Conservation (phyloP, 2,329 filamentous ascomycete species). For the Corinectria fuckeliana region DNA sequence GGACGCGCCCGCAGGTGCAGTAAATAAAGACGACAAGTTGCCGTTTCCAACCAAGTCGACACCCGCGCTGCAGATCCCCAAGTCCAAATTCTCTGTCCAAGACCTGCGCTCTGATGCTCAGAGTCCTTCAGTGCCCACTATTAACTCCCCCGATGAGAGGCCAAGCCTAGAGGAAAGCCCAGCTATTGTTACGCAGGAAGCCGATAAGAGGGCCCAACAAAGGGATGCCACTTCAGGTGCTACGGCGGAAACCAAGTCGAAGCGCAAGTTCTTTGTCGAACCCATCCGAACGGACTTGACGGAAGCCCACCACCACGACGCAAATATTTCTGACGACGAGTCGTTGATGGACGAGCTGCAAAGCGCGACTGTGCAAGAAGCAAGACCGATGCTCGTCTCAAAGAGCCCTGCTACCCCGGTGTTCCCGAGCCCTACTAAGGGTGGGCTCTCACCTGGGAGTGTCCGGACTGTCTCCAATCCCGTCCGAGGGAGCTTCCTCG, state of each 20-base stretch:
- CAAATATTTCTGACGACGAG: conserved; percentile 73
- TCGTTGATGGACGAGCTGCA: conserved; percentile 85
- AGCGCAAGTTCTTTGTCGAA: conserved; percentile 51
- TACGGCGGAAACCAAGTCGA: conserved; percentile 27
- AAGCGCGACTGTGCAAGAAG: conserved; percentile 81
- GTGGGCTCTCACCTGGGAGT: conserved; percentile 40
- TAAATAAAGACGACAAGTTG: conserved; percentile 22
- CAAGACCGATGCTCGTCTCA: conserved; percentile 78
- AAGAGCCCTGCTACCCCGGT: conserved; percentile 82
- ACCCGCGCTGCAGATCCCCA: conserved; percentile 31
- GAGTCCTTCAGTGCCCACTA: conserved; percentile 19
- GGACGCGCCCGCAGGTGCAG: conserved; percentile 14
- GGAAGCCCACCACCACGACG: conserved; percentile 42
- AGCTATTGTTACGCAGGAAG: conserved; percentile 19
- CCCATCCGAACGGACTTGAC: conserved; percentile 61
- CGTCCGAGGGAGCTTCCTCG: conserved; percentile 52
- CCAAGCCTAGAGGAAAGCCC: conserved; percentile 13
- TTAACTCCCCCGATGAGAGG: conserved; percentile 14
- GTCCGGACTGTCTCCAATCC: conserved; percentile 58
- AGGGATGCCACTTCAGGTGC: conserved; percentile 4
- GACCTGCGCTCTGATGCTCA: conserved; percentile 33
- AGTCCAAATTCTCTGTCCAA: conserved; percentile 40
- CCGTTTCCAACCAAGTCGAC: conserved; percentile 19
- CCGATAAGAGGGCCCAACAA: conserved; percentile 5
- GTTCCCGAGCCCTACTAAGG: conserved; percentile 49